Conservation (phyloP, 2,329 filamentous ascomycete genomes). For the Fusarium sp. region DNA sequence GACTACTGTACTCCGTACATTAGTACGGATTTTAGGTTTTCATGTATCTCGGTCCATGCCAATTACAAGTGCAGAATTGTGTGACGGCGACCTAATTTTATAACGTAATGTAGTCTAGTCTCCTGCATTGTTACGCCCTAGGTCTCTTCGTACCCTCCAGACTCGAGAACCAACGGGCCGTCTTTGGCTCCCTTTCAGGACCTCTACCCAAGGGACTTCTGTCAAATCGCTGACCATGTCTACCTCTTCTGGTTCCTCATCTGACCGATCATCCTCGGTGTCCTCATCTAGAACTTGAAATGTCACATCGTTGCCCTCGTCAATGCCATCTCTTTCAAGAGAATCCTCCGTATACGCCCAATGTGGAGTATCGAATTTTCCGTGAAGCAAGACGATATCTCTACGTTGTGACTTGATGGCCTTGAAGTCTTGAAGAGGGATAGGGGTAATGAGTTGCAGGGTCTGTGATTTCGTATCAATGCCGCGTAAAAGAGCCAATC, state of each 20-base stretch:
- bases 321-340: constrained; percentile 50
- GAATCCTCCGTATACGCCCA: constrained; percentile 76
- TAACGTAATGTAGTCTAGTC: constrained; percentile 18
- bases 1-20: too few species aligned
- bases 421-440: constrained; percentile 53
- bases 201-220: constrained; percentile 67
- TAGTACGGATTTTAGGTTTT: too few species aligned
- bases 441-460: constrained; percentile 73
- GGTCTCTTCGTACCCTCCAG: constrained; percentile 71
- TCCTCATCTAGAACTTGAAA: constrained; percentile 50
- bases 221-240: constrained; percentile 38
- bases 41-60: too few species aligned
- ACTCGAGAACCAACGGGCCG: constrained; percentile 66
- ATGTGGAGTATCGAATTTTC: constrained; percentile 72
- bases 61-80: too few species aligned
- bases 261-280: constrained; percentile 47
- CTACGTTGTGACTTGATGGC: constrained; percentile 53
- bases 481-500: constrained; percentile 74
- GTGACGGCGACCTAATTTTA: too few species aligned
- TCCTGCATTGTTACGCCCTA: constrained; percentile 55
- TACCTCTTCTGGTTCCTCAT: constrained; percentile 43
- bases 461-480: constrained; percentile 64
- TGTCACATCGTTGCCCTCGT: constrained; percentile 43
- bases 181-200: constrained; percentile 62
- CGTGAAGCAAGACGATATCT: constrained; percentile 70